Evolutionary conservation across 371 early-diverging fungal species (phyloP), one percentile per base, ranked within the genome.

Genomic region (Nematocida sp.): DNA sequence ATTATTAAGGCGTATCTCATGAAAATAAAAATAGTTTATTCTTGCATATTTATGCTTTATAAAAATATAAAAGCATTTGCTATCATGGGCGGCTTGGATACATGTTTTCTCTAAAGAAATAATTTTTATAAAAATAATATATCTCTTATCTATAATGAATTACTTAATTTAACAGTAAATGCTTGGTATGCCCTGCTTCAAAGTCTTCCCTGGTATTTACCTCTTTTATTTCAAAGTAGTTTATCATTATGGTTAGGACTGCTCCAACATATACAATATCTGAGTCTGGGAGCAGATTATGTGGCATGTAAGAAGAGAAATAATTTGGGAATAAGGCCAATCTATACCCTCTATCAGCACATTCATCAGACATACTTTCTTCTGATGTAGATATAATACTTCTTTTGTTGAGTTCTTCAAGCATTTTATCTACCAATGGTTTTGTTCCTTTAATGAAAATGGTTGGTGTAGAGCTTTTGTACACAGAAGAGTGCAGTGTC

Each of bases 211-310:
- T 6, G 2, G 71, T 78, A 42, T 78, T 67, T 15, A 78, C 80
- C 60, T 78, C 80, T 56, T 78, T 78, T 57, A 78, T 78, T 42
- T 78, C 80, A 56, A 78, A 78, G 52, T 78, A 78, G 57, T 78
- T 78, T 33, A 78, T 78, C 80, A 78, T 78, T 56, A 55, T 70
- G 40, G 80, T 78, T 44, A 78, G 72, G 5, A 78, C 80, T 9
- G 80, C 80, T 13, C 80, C 80, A 66, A 78, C 71, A 45, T 78
- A 78, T 11, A 42, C 42, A 40, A 70, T 54, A 56, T 78, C 62
- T 39, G 80, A 78, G 62, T 67, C 70, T 18, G 80, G 80, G 9
- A 78, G 50, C 45, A 78, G 18, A 52, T 78, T 78, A 56, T 78
- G 80, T 25, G 80, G 80, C 80, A 78, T 78, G 42, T 45, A 54